These are phyloP conservation scores for Salix suchowensis DNA, from an alignment of 345 rosid species.

Conservation along the genomic window DNA sequence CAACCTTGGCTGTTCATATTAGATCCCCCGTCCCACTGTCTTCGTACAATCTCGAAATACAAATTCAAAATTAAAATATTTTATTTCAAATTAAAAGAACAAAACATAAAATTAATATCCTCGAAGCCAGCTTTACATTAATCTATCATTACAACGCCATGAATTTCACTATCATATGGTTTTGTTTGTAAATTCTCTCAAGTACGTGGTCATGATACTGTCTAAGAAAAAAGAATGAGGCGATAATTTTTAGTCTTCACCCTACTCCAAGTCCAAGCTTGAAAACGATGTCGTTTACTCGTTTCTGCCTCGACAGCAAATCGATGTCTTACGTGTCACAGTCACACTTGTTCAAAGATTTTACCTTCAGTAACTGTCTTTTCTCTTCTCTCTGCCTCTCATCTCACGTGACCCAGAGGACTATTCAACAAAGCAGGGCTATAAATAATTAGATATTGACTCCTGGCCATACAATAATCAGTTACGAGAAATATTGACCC, in stretches of 20 bases:
- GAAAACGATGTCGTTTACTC: conserved; percentile 2
- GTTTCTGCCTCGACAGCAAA: background rate
- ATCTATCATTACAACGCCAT: background rate
- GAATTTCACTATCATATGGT: background rate
- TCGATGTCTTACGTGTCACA: background rate
- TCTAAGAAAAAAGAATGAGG: background rate
- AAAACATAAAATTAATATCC: too few relatives aligned
- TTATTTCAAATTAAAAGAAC: too few relatives aligned
- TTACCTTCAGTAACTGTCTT: background rate
- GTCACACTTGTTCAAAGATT: background rate
- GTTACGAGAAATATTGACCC: background rate
- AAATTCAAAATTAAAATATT: too few relatives aligned
- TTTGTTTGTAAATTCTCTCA: background rate
- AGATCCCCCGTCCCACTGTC: too few relatives aligned
- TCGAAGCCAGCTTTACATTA: background rate
- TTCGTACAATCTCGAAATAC: too few relatives aligned
- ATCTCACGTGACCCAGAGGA: background rate
- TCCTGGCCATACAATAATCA: background rate
- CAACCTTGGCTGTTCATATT: background rate
- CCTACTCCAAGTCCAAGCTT: background rate
- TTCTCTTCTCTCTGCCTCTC: background rate
- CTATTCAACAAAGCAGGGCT: background rate
- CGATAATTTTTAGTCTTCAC: background rate
- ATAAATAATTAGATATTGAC: background rate
- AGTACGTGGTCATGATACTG: background rate